Evolutionary conservation across 1,139 yeast species (phyloP).

Genomic region (Suhomyces choctaworum): DNA sequence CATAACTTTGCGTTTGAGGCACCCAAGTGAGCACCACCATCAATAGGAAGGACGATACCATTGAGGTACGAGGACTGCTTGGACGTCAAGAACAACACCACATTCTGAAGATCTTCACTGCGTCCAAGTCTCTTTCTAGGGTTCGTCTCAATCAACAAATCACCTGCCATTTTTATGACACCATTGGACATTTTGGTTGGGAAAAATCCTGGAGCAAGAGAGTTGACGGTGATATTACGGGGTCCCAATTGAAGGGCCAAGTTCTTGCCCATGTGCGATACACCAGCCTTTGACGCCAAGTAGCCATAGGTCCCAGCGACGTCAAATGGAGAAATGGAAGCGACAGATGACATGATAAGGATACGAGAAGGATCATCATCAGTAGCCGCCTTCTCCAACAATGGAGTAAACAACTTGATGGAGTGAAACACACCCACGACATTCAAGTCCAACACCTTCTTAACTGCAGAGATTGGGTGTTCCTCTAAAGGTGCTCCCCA

Average conservation of each 20-base stretch:
- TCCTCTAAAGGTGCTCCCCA: slow-evolving; percentile 71
- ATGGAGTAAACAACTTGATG: slow-evolving; percentile 61
- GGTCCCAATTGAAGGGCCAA: slow-evolving; percentile 67
- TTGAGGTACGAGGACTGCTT: slow-evolving; percentile 62
- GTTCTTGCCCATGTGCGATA: slow-evolving; percentile 65
- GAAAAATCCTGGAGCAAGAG: slow-evolving; percentile 78
- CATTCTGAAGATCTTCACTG: slow-evolving; percentile 59
- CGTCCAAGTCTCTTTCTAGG: slow-evolving; percentile 68
- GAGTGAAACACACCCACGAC: slow-evolving; percentile 71
- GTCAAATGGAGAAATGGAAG: slow-evolving; percentile 48
- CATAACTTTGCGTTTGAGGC: slow-evolving; percentile 6
- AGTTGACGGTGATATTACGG: slow-evolving; percentile 64
- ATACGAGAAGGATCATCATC: slow-evolving; percentile 65
- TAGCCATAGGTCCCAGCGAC: slow-evolving; percentile 64
- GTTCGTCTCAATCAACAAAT: slow-evolving; percentile 47
- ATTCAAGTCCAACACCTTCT: slow-evolving; percentile 65
- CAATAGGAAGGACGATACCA: slow-evolving; percentile 73
- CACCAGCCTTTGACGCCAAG: slow-evolving; percentile 76
- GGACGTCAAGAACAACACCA: slow-evolving; percentile 61
- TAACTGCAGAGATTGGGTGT: slow-evolving; percentile 64
- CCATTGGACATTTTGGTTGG: slow-evolving; percentile 79
- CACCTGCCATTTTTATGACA: slow-evolving; percentile 56
- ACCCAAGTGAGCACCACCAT: slow-evolving; percentile 59
- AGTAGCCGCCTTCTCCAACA: slow-evolving; percentile 57
- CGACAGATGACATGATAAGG: slow-evolving; percentile 66